A percentile compares a stretch with the other conserved stretches of the same genome.
These are phyloP conservation scores for Herpotrichia juniperi DNA, from an alignment of 2,329 filamentous ascomycete genomes.

Conservation along the genomic window DNA sequence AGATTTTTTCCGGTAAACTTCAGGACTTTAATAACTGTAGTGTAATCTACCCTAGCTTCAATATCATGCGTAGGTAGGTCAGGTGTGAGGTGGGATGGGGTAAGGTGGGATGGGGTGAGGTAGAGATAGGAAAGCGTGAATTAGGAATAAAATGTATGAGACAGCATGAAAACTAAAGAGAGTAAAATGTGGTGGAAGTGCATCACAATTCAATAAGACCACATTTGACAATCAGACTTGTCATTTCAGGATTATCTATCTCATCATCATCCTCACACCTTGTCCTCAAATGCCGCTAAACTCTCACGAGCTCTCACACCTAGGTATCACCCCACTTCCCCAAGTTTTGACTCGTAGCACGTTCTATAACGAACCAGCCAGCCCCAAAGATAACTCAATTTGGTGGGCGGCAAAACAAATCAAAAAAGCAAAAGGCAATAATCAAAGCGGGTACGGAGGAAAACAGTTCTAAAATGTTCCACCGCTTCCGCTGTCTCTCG, in stretches of 20 bases:
- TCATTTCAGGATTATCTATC: conserved; percentile 3
- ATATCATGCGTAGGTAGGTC: too few species aligned
- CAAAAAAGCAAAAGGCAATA: not conserved
- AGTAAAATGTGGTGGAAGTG: too few species aligned
- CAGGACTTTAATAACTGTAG: too few species aligned
- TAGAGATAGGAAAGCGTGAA: too few species aligned
- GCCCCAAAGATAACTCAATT: conserved; percentile 3
- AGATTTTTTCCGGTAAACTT: too few species aligned
- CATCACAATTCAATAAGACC: too few species aligned
- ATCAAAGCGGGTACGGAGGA: not conserved
- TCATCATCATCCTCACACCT: not conserved
- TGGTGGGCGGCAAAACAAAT: not conserved
- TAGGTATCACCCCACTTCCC: not conserved
- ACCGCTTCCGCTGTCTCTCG: not conserved
- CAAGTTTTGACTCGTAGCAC: not conserved
- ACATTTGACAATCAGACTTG: not conserved
- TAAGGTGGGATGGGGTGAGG: too few species aligned
- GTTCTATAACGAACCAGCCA: not conserved
- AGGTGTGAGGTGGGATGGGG: too few species aligned
- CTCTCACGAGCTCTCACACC: not conserved
- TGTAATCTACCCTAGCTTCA: too few species aligned
- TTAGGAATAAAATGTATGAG: too few species aligned
- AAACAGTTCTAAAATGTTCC: not conserved
- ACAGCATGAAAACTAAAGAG: too few species aligned
- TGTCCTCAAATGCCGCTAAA: not conserved